A percentile compares a stretch with the other conserved stretches of the same genome.
Conservation (phyloP, 2,329 filamentous ascomycete genomes). For the Colletotrichum orbiculare region DNA sequence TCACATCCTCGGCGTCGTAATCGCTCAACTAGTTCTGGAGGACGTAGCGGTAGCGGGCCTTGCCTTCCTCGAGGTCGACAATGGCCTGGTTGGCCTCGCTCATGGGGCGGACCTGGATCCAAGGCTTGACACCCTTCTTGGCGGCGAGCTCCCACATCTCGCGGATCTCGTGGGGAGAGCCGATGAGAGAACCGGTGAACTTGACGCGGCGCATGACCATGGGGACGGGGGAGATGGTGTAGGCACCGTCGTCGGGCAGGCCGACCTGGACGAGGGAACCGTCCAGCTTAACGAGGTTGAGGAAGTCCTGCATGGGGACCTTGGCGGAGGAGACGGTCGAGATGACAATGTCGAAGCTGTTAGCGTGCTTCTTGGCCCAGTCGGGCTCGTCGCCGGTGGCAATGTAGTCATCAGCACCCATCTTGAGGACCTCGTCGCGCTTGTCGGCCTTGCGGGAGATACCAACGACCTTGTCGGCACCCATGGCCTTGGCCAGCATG, state of each 20-base stretch:
- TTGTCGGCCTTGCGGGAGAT: conserved; percentile 67
- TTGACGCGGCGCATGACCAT: conserved; percentile 67
- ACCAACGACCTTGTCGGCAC: conserved; percentile 69
- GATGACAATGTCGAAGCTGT: conserved; percentile 68
- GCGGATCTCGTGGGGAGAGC: conserved; percentile 64
- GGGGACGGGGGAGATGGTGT: conserved; percentile 59
- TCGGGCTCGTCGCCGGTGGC: conserved; percentile 59
- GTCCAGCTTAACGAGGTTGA: conserved; percentile 65
- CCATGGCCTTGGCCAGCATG: conserved; percentile 74
- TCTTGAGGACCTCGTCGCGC: conserved; percentile 63
- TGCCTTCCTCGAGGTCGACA: conserved; percentile 65
- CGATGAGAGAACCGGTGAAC: conserved; percentile 60
- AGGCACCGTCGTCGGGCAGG: conserved; percentile 54
- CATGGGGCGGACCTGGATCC: conserved; percentile 66
- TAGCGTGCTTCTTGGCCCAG: conserved; percentile 64
- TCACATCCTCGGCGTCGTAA: background rate
- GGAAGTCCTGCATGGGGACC: conserved; percentile 66
- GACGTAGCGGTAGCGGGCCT: conserved; percentile 61
- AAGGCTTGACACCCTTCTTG: conserved; percentile 66
- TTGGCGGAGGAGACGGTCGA: conserved; percentile 60
- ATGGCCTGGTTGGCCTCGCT: conserved; percentile 65
- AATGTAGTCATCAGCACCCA: conserved; percentile 66
- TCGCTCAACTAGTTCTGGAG: conserved; percentile 52
- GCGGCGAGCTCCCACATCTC: conserved; percentile 70
- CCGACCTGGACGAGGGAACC: conserved; percentile 72